A percentile compares a stretch with the other conserved stretches of the same genome.
phyloP scores from a whole-genome alignment of 2,329 filamentous ascomycete genomes.

The Penicillium sp. region DNA sequence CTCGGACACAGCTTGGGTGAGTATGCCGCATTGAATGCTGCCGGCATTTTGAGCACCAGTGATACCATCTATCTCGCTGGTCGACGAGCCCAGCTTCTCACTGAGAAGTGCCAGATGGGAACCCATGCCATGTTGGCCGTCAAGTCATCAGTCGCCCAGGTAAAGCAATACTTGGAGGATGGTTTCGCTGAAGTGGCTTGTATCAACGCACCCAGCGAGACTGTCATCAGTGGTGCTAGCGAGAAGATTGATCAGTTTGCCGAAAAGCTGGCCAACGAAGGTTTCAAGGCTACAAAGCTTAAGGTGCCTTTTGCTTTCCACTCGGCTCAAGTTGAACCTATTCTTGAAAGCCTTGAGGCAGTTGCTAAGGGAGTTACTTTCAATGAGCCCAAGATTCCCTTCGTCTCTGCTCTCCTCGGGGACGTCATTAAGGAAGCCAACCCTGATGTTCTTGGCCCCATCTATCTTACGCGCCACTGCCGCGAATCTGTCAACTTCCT shows the following conservation, averaged over 20 bases:
- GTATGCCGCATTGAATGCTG: slow-evolving; percentile 43
- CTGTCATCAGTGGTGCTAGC: slow-evolving; percentile 43
- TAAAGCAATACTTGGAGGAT: slow-evolving; percentile 33
- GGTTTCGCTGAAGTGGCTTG: slow-evolving; percentile 39
- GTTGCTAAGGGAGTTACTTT: slow-evolving; percentile 40
- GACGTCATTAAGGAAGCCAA: slow-evolving; percentile 41
- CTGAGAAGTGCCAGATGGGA: slow-evolving; percentile 40
- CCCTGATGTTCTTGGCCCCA: slow-evolving; percentile 35
- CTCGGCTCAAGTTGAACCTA: slow-evolving; percentile 48
- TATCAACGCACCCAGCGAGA: slow-evolving; percentile 47
- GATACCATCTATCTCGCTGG: slow-evolving; percentile 45
- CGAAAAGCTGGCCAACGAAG: slow-evolving; percentile 35
- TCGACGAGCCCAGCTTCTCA: slow-evolving; percentile 42
- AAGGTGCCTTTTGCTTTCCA: slow-evolving; percentile 50
- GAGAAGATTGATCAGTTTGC: slow-evolving; percentile 39
- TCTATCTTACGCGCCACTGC: slow-evolving; percentile 44
- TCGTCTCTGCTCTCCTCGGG: slow-evolving; percentile 49
- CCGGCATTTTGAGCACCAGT: slow-evolving; percentile 38
- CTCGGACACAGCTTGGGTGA: slow-evolving; percentile 47
- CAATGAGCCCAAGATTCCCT: slow-evolving; percentile 41
- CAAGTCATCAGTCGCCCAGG: slow-evolving; percentile 36
- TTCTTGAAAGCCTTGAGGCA: slow-evolving; percentile 44
- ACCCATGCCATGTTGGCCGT: slow-evolving; percentile 50
- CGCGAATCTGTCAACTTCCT: slow-evolving; percentile 51
- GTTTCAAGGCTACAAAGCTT: slow-evolving; percentile 44